Base-by-base conservation (phyloP, 352 stramenopile species). In the Aphanomyces invadans region DNA sequence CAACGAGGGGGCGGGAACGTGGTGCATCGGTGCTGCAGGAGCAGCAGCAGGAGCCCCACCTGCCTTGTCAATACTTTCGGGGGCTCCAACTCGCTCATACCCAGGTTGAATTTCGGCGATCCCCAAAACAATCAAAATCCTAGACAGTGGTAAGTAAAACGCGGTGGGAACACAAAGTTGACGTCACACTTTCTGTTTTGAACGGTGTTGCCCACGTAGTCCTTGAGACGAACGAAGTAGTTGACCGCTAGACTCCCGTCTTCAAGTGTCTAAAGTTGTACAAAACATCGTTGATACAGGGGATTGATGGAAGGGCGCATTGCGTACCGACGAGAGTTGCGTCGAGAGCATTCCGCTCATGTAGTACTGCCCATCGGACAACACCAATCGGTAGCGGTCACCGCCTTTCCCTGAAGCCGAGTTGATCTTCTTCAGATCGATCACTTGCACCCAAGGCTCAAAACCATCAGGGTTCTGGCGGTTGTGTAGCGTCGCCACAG, bases 371-470 rank as follows among this genome's bases (percentile, higher is more conserved):
- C 86, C 86, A 25, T 94, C 86, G 44, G 86, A 94, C 42, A 94
- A 74, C 67, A 94, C 78, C 56, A 94, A 82, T 74, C 81, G 79
- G 74, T 92, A 94, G 69, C 86, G 76, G 66, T 94, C 83, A 44
- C 80, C 81, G 48, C 82, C 82, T 11, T 76, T 70, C 62, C 86
- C 83, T 38, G 76, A 92, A 32, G 78, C 77, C 0, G 86, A 85
- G 46, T 90, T 89, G 73, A 94, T 94, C 77, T 91, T 91, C 75
- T 90, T 90, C 31, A 80, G 89, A 71, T 94, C 83, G 56, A 94
- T 94, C 52, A 94, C 74, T 74, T 94, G 86, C 49, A 94, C 75
- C 86, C 81, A 91, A 11, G 86, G 86, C 73, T 94, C 82, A 53
- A 92, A 94, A 70, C 86, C 86, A 49, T 94, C 81, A 42, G 86